Evolutionary conservation across 345 rosid genomes (phyloP).

Genomic region (Eucalyptus lansdowneana): DNA sequence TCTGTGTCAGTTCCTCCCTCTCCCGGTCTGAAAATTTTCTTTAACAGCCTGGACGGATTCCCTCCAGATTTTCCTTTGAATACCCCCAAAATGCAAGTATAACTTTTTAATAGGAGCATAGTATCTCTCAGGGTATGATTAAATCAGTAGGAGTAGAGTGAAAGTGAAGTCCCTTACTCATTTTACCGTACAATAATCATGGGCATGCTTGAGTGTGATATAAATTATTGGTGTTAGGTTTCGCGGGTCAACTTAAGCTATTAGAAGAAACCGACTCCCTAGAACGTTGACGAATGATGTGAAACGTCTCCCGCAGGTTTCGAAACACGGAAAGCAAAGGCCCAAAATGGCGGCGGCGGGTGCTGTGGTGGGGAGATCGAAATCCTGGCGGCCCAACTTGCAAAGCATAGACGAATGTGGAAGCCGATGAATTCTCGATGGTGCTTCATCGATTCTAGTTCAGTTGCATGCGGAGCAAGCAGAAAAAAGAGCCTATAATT

Average conservation of each 20-base stretch:
- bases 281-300: neutral
- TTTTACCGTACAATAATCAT: neutral
- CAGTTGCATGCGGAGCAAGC: neutral
- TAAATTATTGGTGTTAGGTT: neutral
- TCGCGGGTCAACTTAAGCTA: neutral
- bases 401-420: conserved; percentile 76
- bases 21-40: neutral
- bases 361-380: conserved; percentile 31
- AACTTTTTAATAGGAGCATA: neutral
- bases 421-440: conserved; percentile 6
- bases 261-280: neutral
- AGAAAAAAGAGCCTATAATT: neutral
- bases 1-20: neutral
- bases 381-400: conserved; percentile 78
- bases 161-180: neutral
- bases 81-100: neutral
- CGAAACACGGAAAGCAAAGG: conserved; percentile 37
- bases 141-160: neutral
- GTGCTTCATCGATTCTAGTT: neutral
- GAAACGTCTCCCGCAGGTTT: neutral
- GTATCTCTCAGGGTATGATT: neutral
- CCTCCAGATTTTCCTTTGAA: neutral
- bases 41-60: neutral
- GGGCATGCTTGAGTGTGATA: neutral
- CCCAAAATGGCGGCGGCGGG: conserved; percentile 18